These are phyloP conservation scores for Fusarium tanahbumbuense DNA, from an alignment of 2,329 filamentous ascomycete species.

Conservation along the genomic window DNA sequence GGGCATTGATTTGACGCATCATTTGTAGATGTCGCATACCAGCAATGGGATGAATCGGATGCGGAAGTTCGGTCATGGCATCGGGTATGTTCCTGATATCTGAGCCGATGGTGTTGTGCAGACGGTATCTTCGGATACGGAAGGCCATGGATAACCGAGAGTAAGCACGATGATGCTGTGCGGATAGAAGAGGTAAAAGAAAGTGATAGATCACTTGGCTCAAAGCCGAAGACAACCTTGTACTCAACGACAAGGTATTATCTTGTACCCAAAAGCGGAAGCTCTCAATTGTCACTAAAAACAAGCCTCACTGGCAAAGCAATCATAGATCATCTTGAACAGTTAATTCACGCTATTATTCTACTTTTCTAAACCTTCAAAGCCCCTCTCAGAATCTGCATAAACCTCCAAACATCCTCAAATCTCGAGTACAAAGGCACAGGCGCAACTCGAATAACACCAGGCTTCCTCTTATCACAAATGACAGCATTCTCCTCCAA, in stretches of 20 bases:
- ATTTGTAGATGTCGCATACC: constrained; percentile 40
- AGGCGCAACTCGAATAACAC: constrained; percentile 86
- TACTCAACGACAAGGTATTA: not conserved
- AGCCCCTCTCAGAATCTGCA: constrained; percentile 55
- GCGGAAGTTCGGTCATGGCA: not conserved
- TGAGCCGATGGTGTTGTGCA: not conserved
- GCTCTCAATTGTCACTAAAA: no score
- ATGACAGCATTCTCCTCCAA: constrained; percentile 78
- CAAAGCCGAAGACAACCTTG: not conserved
- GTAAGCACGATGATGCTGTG: not conserved
- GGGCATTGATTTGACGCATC: constrained; percentile 63
- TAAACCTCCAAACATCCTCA: constrained; percentile 71
- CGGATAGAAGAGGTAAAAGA: not conserved
- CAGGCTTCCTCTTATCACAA: constrained; percentile 85
- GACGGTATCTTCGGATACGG: not conserved
- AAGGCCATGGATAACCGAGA: constrained; percentile 10
- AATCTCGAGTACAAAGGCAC: constrained; percentile 87
- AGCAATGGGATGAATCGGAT: not conserved
- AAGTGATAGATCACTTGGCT: constrained; percentile 6
- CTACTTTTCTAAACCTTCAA: constrained; percentile 41
- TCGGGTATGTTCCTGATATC: not conserved
- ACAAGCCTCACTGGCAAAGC: not conserved
- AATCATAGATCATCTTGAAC: not conserved
- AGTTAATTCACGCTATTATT: constrained; percentile 3
- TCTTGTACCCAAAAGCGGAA: no score